Base-by-base conservation (phyloP, 805 yeast genomes). In the Clavispora carvajalis region DNA sequence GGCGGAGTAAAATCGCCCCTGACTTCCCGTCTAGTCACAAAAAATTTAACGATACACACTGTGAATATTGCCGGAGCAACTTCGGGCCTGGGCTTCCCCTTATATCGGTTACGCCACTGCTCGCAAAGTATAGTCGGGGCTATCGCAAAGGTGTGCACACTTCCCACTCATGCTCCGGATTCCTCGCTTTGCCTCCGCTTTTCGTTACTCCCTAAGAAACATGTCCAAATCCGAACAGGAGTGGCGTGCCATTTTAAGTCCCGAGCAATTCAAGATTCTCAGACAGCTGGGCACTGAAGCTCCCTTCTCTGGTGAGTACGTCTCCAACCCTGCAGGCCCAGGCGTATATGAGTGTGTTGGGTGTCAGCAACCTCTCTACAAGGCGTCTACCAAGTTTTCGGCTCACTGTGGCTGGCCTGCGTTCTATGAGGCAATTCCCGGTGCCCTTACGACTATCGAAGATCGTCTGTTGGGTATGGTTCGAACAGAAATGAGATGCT, bases 331-430 rank as follows among this genome's bases (percentile, higher is more conserved):
- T 0, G 73, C 76, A 38, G 64, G 69, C 28, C 58, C 64, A 5
- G 98, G 97, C 1, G 65, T 76, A 2, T 93, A 89, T 61, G 65
- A 67, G 34, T 93, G 99, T 65, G 96, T 85, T 0, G 98, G 83
- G 5, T 93, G 99, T 63, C 73, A 71, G 37, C 67, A 75, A 33
- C 95, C 96, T 10, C 65, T 93, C 22, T 93, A 93, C 62, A 74
- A 74, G 45, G 80, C 95, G 22, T 67, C 73, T 23, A 76, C 96
- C 3, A 91, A 93, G 61, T 93, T 93, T 54, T 81, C 83, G 43
- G 79, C 95, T 10, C 88, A 88, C 39, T 93, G 99, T 62, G 99
- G 99, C 2, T 93, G 99, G 99, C 99, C 99, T 1, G 90, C 96
- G 0, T 93, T 93, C 62, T 91, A 82, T 60, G 84, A 87, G 43